Evolutionary conservation across 2,329 filamentous ascomycete species (phyloP), one percentile per base, ranked within the genome.

Genomic region (Akanthomyces dipterigenus): DNA sequence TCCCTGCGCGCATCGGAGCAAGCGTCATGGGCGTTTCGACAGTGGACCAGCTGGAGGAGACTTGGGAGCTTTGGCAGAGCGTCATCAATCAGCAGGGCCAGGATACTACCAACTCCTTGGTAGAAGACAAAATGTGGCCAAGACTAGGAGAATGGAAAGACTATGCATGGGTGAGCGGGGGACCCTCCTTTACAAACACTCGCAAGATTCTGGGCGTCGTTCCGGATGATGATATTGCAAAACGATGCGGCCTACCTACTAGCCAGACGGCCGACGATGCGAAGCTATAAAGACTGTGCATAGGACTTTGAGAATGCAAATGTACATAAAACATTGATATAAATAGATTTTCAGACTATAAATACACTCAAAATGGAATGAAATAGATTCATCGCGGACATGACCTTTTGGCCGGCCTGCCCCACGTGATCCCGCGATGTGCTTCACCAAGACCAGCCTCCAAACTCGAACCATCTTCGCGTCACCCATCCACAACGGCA

Each of bases 11-110:
- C 38, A 73, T 87, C 3, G 85, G 82, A 26, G 78, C 82, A 22
- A 83, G 77, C 61, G 87, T 90, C 48, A 86, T 88, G 76, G 88
- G 88, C 0, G 84, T 89, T 1, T 83, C 85, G 20, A 83, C 78
- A 26, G 75, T 87, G 1, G 75, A 75, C 1, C 88, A 91, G 70
- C 75, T 90, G 3, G 84, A 87, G 63, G 81, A 88, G 72, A 87
- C 85, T 6, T 79, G 82, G 68, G 72, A 75, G 1, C 76, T 86
- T 22, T 88, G 85, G 81, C 76, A 78, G 63, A 82, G 80, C 60
- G 80, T 84, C 14, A 65, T 70, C 24, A 69, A 72, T 0, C 69
- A 75, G 38, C 68, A 66, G 1, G 73, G 70, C 38, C 64, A 64
- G 31, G 67, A 38, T 63, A 59, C 38, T 64, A 70, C 66, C 69